Conservation (phyloP, 108 stramenopile genomes). For the Pseudonitzschia multiseries region DNA sequence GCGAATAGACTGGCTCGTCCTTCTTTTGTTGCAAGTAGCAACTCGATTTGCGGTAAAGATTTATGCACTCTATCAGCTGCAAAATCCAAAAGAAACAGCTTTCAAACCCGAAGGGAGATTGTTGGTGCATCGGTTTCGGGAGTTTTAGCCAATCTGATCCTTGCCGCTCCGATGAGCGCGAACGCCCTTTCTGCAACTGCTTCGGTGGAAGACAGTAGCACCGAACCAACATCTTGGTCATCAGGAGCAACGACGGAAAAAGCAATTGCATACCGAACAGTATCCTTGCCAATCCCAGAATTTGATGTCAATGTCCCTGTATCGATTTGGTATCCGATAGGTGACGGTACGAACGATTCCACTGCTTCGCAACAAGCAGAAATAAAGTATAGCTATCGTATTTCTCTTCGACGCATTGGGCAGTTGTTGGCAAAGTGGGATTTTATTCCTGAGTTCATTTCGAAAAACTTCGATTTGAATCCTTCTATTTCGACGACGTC, state of each 20-base stretch:
- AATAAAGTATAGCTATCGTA: slow-evolving; percentile 54
- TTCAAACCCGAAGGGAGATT: background rate
- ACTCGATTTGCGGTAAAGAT: background rate
- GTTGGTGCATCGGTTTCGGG: background rate
- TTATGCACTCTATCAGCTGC: background rate
- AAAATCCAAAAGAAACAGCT: background rate
- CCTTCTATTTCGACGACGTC: slow-evolving; percentile 20
- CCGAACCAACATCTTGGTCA: background rate
- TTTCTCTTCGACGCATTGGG: slow-evolving; percentile 70
- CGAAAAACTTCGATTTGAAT: slow-evolving; percentile 48
- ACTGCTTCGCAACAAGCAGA: background rate
- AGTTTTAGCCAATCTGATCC: background rate
- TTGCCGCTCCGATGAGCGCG: background rate
- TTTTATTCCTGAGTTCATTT: slow-evolving; percentile 65
- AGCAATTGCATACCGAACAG: slow-evolving; percentile 34
- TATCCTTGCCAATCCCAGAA: slow-evolving; percentile 20
- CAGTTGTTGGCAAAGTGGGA: slow-evolving; percentile 65
- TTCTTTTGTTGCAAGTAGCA: background rate
- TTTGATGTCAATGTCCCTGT: slow-evolving; percentile 53
- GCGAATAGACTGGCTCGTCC: background rate
- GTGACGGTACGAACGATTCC: background rate
- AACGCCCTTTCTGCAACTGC: background rate
- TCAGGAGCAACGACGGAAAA: background rate
- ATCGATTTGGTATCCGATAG: slow-evolving; percentile 54
- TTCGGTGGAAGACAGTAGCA: background rate